phyloP scores from a whole-genome alignment of 1,284 basidiomycete genomes.

The Leucocoprinus gongylophorus region DNA sequence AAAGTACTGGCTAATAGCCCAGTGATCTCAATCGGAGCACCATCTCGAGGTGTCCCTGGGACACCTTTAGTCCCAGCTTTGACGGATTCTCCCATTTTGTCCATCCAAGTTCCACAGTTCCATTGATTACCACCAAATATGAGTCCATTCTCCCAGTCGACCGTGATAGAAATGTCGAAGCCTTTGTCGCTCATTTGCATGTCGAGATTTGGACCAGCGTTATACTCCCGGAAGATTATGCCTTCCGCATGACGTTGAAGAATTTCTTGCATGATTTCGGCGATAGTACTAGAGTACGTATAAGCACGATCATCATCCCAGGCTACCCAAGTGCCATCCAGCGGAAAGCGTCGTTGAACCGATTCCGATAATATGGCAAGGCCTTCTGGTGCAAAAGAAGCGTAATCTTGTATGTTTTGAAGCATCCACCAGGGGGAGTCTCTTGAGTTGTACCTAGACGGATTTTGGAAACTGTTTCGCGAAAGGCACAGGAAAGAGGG shows the following conservation, averaged over 20 bases:
- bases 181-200: constrained; percentile 92
- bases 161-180: constrained; percentile 89
- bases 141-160: constrained; percentile 93
- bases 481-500: not conserved
- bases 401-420: constrained; percentile 97
- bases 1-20: constrained; percentile 91
- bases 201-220: constrained; percentile 93
- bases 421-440: constrained; percentile 98
- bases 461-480: constrained; percentile 17
- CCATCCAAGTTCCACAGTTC: constrained; percentile 94
- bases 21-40: constrained; percentile 93
- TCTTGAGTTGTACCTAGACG: constrained; percentile 75
- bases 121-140: constrained; percentile 82
- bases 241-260: constrained; percentile 90
- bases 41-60: constrained; percentile 93
- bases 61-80: constrained; percentile 92
- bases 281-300: constrained; percentile 72
- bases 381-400: constrained; percentile 78
- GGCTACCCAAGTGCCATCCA: constrained; percentile 88
- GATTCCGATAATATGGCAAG: constrained; percentile 72
- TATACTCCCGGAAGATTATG: constrained; percentile 93
- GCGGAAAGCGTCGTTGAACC: constrained; percentile 88
- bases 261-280: constrained; percentile 95
- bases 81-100: constrained; percentile 91
- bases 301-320: constrained; percentile 89